phyloP scores from a whole-genome alignment of 495 filamentous ascomycete genomes.

The Aspergillus avenaceus region DNA sequence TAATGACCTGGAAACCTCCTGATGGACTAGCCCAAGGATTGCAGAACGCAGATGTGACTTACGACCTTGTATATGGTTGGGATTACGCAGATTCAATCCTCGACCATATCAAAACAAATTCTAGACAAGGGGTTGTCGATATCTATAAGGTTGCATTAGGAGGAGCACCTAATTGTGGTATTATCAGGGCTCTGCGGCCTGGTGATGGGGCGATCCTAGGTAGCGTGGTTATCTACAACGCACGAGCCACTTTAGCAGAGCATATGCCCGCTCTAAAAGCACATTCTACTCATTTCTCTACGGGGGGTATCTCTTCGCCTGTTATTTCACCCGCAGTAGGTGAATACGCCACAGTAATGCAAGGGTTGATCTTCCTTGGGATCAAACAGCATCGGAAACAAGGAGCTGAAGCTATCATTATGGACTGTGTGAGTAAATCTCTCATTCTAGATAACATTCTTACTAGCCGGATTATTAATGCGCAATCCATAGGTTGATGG shows the following conservation, averaged over 20 bases:
- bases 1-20: conserved; percentile 69
- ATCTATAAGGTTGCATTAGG: conserved; percentile 75
- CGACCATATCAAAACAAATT: conserved; percentile 68
- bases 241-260: conserved; percentile 59
- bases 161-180: conserved; percentile 67
- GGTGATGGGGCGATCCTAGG: conserved; percentile 67
- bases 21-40: conserved; percentile 68
- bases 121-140: conserved; percentile 76
- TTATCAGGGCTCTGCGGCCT: conserved; percentile 74
- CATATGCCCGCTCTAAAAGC: conserved; percentile 62
- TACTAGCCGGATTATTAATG: background rate
- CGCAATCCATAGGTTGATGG: conserved; percentile 54
- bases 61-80: conserved; percentile 75
- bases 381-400: conserved; percentile 78
- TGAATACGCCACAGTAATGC: conserved; percentile 67
- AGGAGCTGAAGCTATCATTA: conserved; percentile 61
- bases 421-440: conserved; percentile 65
- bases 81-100: conserved; percentile 72
- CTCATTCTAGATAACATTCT: background rate
- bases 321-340: conserved; percentile 66
- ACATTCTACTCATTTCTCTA: conserved; percentile 40
- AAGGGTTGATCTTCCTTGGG: conserved; percentile 76
- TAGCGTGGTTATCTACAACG: conserved; percentile 78
- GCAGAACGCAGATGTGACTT: conserved; percentile 54
- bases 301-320: conserved; percentile 76